These are phyloP conservation scores for Pseudogymnoascus sp. DNA, from an alignment of 2,329 filamentous ascomycete genomes.

Conservation along the genomic window DNA sequence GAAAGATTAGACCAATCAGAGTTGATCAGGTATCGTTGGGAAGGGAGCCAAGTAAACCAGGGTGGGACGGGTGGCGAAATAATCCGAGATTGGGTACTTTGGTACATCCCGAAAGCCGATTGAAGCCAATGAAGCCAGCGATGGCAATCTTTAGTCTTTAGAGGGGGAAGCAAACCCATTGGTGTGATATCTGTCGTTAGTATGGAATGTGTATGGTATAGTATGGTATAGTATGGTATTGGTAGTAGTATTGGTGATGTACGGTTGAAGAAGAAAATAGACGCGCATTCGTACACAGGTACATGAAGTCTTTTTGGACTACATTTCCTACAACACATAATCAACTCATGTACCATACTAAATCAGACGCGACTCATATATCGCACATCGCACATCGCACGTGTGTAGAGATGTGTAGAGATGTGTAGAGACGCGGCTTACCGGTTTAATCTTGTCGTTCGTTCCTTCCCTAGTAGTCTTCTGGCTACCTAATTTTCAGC, in stretches of 20 bases:
- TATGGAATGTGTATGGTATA: no score
- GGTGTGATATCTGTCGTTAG: not conserved
- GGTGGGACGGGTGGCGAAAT: constrained; percentile 4
- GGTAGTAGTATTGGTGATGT: not conserved
- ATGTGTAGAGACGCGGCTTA: not conserved
- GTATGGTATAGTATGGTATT: not conserved
- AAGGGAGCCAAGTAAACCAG: not conserved
- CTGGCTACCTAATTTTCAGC: not conserved
- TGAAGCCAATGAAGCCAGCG: not conserved
- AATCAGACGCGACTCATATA: constrained; percentile 3
- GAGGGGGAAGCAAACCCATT: not conserved
- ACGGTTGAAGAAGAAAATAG: not conserved
- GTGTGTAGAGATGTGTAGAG: not conserved
- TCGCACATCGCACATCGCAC: not conserved
- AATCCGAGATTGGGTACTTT: not conserved
- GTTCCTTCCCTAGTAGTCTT: not conserved
- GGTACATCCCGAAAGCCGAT: not conserved
- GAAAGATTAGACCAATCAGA: not conserved
- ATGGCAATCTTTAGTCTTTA: not conserved
- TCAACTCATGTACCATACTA: not conserved
- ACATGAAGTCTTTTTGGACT: constrained; percentile 2
- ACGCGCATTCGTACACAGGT: not conserved
- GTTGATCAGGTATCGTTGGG: not conserved
- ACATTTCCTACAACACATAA: not conserved
- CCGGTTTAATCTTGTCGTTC: not conserved